These are phyloP conservation scores for Myriosclerotinia duriaeana DNA, from an alignment of 2,329 filamentous ascomycete genomes.

Conservation along the genomic window DNA sequence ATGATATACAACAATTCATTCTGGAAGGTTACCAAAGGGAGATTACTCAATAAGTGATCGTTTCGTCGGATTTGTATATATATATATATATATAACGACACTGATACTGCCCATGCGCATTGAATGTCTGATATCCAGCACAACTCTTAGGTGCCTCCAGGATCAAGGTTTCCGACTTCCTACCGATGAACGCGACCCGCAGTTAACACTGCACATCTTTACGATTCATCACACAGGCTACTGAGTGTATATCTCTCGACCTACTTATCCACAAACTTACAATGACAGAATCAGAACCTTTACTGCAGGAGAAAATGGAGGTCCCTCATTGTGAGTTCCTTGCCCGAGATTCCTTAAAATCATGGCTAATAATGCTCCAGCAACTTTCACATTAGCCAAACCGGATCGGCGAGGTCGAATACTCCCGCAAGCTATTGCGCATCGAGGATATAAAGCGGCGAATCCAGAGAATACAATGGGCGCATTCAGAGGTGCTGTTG, in stretches of 20 bases:
- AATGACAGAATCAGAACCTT: slow-evolving; percentile 20
- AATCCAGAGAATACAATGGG: slow-evolving; percentile 85
- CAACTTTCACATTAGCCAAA: slow-evolving; percentile 34
- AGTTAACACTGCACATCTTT: slow-evolving; percentile 5
- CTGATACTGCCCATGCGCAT: not conserved
- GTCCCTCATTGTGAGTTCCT: slow-evolving; percentile 16
- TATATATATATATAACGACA: not conserved
- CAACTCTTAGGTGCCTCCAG: not conserved
- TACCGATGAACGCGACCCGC: slow-evolving; percentile 2
- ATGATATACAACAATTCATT: not conserved
- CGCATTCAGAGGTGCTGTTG: slow-evolving; percentile 72
- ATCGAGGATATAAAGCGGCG: slow-evolving; percentile 74
- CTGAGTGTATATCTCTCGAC: not conserved
- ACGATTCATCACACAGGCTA: not conserved
- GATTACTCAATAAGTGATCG: not conserved
- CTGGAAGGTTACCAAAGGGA: not conserved
- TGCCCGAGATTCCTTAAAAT: not conserved
- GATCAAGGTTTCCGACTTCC: slow-evolving; percentile 14
- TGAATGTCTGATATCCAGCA: not conserved
- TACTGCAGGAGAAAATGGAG: slow-evolving; percentile 24
- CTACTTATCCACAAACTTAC: not conserved
- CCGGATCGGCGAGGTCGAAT: slow-evolving; percentile 32
- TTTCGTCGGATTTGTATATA: not conserved
- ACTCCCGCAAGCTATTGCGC: slow-evolving; percentile 69
- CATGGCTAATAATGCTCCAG: slow-evolving; percentile 29